Evolutionary conservation across 257 asterid genomes (phyloP).

Genomic region (Haberlea rhodopensis): DNA sequence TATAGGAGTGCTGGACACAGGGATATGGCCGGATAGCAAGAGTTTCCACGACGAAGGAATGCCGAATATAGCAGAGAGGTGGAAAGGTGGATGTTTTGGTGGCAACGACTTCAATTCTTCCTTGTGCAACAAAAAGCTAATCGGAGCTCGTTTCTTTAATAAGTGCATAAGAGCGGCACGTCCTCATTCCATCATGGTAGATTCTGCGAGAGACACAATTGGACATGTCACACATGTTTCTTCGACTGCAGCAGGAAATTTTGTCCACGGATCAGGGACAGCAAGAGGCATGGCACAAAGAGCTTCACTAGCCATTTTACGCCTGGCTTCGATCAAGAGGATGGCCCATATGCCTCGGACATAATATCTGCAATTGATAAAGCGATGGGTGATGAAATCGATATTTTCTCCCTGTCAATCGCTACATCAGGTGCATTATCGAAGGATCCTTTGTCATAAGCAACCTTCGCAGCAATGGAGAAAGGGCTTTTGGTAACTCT

Average conservation of each 20-base stretch:
- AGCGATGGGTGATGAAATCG: slow-evolving; percentile 41
- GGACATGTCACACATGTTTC: background rate
- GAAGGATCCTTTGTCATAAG: too few relatives aligned
- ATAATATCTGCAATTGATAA: slow-evolving; percentile 28
- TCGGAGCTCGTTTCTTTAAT: slow-evolving; percentile 46
- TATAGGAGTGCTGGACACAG: slow-evolving; percentile 43
- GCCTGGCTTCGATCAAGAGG: background rate
- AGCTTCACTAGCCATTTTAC: slow-evolving; percentile 39
- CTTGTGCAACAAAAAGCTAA: slow-evolving; percentile 44
- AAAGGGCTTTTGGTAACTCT: too few relatives aligned
- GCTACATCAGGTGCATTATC: background rate
- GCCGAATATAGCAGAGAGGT: slow-evolving; percentile 35
- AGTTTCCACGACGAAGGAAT: slow-evolving; percentile 45
- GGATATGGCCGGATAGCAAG: slow-evolving; percentile 52
- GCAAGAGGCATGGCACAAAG: slow-evolving; percentile 30
- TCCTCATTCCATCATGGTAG: slow-evolving; percentile 41
- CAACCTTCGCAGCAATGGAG: too few relatives aligned
- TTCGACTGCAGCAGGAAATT: background rate
- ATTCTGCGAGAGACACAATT: slow-evolving; percentile 4
- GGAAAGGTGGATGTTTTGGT: slow-evolving; percentile 43
- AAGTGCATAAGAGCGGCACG: slow-evolving; percentile 34
- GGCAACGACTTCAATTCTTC: slow-evolving; percentile 43
- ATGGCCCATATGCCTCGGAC: too few relatives aligned
- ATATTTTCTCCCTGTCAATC: slow-evolving; percentile 34
- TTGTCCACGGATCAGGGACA: background rate